Evolutionary conservation across 768 basidiomycete species (phyloP).

Genomic region (Coprinopsis sp.): DNA sequence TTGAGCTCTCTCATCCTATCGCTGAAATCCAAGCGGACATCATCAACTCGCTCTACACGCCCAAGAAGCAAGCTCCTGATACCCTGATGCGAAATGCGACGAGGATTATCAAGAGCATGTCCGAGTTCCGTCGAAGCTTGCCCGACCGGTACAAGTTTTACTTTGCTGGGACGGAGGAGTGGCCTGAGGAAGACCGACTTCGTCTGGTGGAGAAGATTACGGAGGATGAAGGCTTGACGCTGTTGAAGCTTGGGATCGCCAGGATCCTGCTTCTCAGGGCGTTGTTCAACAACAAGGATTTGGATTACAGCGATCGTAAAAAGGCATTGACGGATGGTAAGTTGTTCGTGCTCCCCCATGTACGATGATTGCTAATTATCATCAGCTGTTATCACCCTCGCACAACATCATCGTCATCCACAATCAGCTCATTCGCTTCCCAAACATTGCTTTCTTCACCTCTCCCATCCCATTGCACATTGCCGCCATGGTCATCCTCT

Average conservation of each 20-base stretch:
- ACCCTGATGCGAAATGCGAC: slow-evolving; percentile 72
- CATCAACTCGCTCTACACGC: slow-evolving; percentile 79
- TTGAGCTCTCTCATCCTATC: slow-evolving; percentile 68
- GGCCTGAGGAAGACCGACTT: slow-evolving; percentile 60
- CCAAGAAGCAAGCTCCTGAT: slow-evolving; percentile 65
- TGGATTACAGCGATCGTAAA: slow-evolving; percentile 59
- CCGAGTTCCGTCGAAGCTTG: slow-evolving; percentile 61
- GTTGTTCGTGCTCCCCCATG: slow-evolving; percentile 14
- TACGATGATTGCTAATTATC: slow-evolving; percentile 2
- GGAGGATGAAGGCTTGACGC: slow-evolving; percentile 76
- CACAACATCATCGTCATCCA: slow-evolving; percentile 87
- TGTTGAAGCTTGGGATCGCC: slow-evolving; percentile 79
- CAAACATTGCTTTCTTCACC: slow-evolving; percentile 84
- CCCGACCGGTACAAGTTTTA: slow-evolving; percentile 71
- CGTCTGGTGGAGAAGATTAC: slow-evolving; percentile 69
- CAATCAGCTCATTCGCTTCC: slow-evolving; percentile 77
- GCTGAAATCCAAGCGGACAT: slow-evolving; percentile 87
- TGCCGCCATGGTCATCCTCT: slow-evolving; percentile 87
- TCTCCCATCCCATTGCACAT: slow-evolving; percentile 87
- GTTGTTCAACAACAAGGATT: slow-evolving; percentile 71
- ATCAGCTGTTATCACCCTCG: slow-evolving; percentile 74
- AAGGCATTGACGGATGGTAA: slow-evolving; percentile 76
- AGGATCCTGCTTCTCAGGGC: slow-evolving; percentile 75
- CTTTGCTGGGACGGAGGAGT: slow-evolving; percentile 75
- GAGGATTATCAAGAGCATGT: slow-evolving; percentile 74